phyloP scores from a whole-genome alignment of 768 basidiomycete genomes.

The Kwoniella sp. region DNA sequence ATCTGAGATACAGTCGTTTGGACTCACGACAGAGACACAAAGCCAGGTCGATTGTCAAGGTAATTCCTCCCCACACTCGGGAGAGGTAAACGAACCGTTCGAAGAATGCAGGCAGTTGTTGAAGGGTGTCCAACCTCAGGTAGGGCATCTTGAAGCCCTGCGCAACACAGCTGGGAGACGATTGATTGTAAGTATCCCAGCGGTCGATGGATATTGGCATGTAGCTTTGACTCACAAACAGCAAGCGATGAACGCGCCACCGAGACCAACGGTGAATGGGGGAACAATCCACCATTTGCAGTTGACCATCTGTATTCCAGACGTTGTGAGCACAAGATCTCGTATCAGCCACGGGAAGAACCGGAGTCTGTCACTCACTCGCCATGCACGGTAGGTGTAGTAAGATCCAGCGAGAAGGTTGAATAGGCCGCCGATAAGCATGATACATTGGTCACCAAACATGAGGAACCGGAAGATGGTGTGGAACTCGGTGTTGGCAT shows the following conservation, averaged over 20 bases:
- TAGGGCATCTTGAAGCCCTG: slow-evolving; percentile 9
- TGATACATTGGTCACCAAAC: slow-evolving; percentile 1
- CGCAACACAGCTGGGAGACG: not conserved
- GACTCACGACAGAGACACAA: slow-evolving; percentile 7
- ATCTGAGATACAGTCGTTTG: not conserved
- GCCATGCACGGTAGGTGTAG: slow-evolving; percentile 12
- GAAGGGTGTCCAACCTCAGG: not conserved
- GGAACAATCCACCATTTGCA: slow-evolving; percentile 11
- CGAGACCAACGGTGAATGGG: not conserved
- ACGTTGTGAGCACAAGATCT: too few species aligned
- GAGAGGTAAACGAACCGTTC: not conserved
- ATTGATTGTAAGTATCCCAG: not conserved
- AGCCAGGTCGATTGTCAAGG: slow-evolving; percentile 5
- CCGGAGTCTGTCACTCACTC: slow-evolving; percentile 8
- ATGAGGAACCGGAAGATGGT: slow-evolving; percentile 9
- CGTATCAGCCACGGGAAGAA: not conserved
- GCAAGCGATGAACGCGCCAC: not conserved
- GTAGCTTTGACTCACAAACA: not conserved
- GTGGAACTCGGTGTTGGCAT: slow-evolving; percentile 12
- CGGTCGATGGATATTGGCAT: not conserved
- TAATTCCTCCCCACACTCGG: slow-evolving; percentile 15
- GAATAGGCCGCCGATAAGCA: slow-evolving; percentile 5
- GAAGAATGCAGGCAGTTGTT: slow-evolving; percentile 1
- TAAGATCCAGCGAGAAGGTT: slow-evolving; percentile 5
- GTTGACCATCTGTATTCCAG: slow-evolving; percentile 17